Conservation (phyloP, 2,329 filamentous ascomycete genomes). For the Pyricularia sp. region DNA sequence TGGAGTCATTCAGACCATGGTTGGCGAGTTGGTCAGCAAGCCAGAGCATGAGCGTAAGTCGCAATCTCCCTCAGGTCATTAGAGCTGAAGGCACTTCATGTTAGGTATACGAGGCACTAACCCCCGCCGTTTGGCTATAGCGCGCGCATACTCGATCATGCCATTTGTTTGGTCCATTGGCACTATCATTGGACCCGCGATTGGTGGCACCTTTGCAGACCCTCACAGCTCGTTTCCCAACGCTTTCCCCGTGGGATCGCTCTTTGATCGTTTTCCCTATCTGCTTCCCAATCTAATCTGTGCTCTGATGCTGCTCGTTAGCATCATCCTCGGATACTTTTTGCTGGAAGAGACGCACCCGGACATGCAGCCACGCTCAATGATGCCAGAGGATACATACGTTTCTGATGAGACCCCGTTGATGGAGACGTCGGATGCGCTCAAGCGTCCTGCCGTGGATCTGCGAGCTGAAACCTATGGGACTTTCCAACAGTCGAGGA, state of each 20-base stretch:
- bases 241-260: slow-evolving; percentile 53
- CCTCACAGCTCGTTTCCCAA: slow-evolving; percentile 66
- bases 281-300: slow-evolving; percentile 85
- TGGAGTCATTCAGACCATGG: slow-evolving; percentile 87
- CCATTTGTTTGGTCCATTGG: slow-evolving; percentile 91
- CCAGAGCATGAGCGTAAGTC: slow-evolving; percentile 77
- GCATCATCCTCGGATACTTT: slow-evolving; percentile 71
- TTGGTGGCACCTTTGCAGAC: slow-evolving; percentile 79
- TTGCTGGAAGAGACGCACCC: slow-evolving; percentile 85
- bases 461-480: slow-evolving; percentile 72
- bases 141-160: slow-evolving; percentile 83
- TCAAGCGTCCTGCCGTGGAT: slow-evolving; percentile 63
- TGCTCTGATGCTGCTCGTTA: slow-evolving; percentile 63
- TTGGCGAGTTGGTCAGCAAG: slow-evolving; percentile 74
- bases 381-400: slow-evolving; percentile 37
- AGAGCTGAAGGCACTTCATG: not conserved
- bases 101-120: not conserved
- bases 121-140: slow-evolving; percentile 29
- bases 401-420: slow-evolving; percentile 62
- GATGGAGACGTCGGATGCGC: slow-evolving; percentile 64
- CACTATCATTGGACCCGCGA: slow-evolving; percentile 79
- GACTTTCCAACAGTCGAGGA: slow-evolving; percentile 52
- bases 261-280: slow-evolving; percentile 77
- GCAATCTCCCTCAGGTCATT: not conserved
- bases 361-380: slow-evolving; percentile 54